Conservation (phyloP, 163 green algal genomes). For the Volvox carteri region DNA sequence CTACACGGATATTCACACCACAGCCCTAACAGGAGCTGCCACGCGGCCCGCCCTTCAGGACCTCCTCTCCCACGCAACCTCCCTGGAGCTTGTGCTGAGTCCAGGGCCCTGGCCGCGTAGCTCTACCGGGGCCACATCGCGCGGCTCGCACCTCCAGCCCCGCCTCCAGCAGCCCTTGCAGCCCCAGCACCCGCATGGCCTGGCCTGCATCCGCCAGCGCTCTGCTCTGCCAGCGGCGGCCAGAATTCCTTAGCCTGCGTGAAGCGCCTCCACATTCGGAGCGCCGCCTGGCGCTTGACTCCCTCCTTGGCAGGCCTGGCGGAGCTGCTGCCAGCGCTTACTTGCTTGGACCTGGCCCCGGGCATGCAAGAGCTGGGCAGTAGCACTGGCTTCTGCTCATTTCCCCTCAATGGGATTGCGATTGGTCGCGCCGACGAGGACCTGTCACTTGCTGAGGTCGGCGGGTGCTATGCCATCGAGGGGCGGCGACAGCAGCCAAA, state of each 20-base stretch:
- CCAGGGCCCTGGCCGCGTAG: neutral
- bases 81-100: neutral
- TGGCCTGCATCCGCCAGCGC: neutral
- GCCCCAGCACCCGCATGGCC: neutral
- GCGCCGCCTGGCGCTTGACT: neutral
- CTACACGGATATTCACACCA: no score
- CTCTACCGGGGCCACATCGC: neutral
- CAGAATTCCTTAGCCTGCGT: neutral
- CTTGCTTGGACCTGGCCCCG: conserved; percentile 7
- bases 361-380: no score
- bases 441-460: no score
- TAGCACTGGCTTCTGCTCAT: no score
- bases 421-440: no score
- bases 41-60: neutral
- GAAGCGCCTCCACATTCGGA: neutral
- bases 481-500: no score
- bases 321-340: neutral
- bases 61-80: conserved; percentile 6
- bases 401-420: no score
- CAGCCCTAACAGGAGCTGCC: no score
- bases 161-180: neutral
- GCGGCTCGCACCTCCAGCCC: neutral
- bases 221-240: neutral
- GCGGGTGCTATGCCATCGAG: no score
- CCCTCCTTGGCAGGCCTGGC: neutral